Conservation (phyloP, 2,329 filamentous ascomycete genomes). For the Xylaria sp. region DNA sequence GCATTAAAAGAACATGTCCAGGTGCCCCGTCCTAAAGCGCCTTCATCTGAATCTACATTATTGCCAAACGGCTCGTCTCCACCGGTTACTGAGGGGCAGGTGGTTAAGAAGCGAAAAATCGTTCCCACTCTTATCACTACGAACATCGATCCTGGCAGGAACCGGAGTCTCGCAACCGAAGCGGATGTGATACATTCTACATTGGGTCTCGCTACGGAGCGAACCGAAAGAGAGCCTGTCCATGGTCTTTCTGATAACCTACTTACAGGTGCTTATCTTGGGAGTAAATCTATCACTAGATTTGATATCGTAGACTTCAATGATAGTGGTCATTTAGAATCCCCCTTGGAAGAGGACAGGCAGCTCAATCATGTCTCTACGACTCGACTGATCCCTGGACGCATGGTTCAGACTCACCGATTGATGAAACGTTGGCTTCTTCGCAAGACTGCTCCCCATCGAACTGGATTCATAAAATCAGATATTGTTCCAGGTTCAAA, state of each 20-base stretch:
- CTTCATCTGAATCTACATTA: not conserved
- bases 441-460: constrained; percentile 5
- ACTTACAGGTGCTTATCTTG: constrained; percentile 41
- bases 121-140: constrained; percentile 40
- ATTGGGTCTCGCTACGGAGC: not conserved
- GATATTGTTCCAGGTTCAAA: constrained; percentile 45
- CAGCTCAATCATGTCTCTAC: constrained; percentile 33
- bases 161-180: constrained; percentile 43
- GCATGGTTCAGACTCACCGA: constrained; percentile 42
- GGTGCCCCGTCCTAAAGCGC: not conserved
- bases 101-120: constrained; percentile 45
- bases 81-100: constrained; percentile 11
- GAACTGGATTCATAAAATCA: constrained; percentile 35
- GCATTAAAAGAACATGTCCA: constrained; percentile 2
- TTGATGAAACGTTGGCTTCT: constrained; percentile 42
- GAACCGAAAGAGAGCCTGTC: constrained; percentile 1
- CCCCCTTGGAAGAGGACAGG: constrained; percentile 19
- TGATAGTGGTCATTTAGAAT: not conserved
- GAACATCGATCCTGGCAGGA: constrained; percentile 34
- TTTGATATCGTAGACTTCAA: constrained; percentile 41
- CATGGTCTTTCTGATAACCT: constrained; percentile 7
- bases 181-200: constrained; percentile 40
- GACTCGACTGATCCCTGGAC: constrained; percentile 35
- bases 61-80: not conserved
- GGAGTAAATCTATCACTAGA: constrained; percentile 41